Percentiles rank a stretch among this genome's conserved stretches.
Conservation (phyloP, 2,329 filamentous ascomycete species). For the Fonsecaea multimorphosa region DNA sequence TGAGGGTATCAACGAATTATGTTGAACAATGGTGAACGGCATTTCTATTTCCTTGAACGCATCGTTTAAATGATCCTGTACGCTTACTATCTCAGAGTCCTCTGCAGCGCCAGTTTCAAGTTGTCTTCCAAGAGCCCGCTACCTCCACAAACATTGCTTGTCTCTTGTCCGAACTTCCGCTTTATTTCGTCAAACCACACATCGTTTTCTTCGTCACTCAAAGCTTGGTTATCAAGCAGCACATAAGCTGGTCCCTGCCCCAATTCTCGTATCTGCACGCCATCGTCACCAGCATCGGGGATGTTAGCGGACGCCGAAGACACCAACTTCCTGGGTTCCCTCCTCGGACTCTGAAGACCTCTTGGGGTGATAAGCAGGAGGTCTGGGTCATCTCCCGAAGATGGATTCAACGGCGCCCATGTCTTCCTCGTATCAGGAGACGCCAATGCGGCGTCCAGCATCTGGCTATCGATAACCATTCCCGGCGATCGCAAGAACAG, state of each 20-base stretch:
- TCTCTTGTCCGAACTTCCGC: constrained; percentile 20
- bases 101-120: constrained; percentile 1
- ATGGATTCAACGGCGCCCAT: constrained; percentile 34
- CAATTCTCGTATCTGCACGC: constrained; percentile 7
- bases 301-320: constrained; percentile 5
- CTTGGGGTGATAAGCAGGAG: constrained; percentile 32
- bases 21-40: background rate
- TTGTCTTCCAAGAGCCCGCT: constrained; percentile 23
- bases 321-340: constrained; percentile 31
- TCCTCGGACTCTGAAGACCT: constrained; percentile 34
- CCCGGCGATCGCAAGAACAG: constrained; percentile 53
- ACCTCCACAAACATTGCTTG: constrained; percentile 28
- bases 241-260: constrained; percentile 33
- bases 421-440: constrained; percentile 20
- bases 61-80: background rate
- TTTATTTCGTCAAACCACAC: constrained; percentile 19
- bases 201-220: constrained; percentile 10
- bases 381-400: constrained; percentile 35
- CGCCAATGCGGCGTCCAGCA: constrained; percentile 48
- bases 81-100: background rate
- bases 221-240: constrained; percentile 30
- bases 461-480: constrained; percentile 47
- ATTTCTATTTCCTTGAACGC: constrained; percentile 13
- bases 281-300: constrained; percentile 7
- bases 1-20: background rate